Base-by-base conservation (phyloP, 768 basidiomycete species). In the Termitomyces heimii region DNA sequence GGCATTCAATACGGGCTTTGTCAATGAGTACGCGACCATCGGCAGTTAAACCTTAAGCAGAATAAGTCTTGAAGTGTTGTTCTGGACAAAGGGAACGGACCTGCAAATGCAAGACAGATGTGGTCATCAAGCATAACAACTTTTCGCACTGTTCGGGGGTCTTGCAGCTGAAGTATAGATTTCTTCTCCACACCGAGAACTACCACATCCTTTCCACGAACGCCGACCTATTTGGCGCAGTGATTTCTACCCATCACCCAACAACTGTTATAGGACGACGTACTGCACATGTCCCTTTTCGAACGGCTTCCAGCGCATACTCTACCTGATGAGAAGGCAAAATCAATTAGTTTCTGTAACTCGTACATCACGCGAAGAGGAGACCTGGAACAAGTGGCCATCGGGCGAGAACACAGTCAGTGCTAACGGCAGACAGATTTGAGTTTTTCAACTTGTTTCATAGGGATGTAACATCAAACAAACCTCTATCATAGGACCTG, bases 121-220 rank as follows among this genome's bases (percentile, higher is more conserved):
- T 99, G 97, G 68, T 99, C 97, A 69, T 99, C 97, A 52, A 99
- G 76, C 94, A 98, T 94, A 57, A 92, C 97, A 8, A 98, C 95
- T 72, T 99, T 99, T 54, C 97, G 81, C 16, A 98, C 95, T 1
- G 97, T 99, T 53, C 97, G 82, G 7, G 97, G 94, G 73, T 99
- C 97, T 78, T 99, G 97, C 18, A 99, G 82, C 73, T 99, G 97
- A 12, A 98, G 79, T 29, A 97, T 86, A 0, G 93, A 94, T 75
- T 98, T 98, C 90, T 98, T 98, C 81, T 99, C 97, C 31, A 98
- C 96, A 50, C 96, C 97, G 26, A 99, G 79, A 4, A 99, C 93
- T 2, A 98, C 97, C 29, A 95, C 91, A 64, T 94, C 88, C 68
- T 89, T 87, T 64, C 97, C 97, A 62, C 93, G 85, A 35, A 98